Conservation (phyloP, 2,329 filamentous ascomycete genomes). For the Blastomyces percursus region DNA sequence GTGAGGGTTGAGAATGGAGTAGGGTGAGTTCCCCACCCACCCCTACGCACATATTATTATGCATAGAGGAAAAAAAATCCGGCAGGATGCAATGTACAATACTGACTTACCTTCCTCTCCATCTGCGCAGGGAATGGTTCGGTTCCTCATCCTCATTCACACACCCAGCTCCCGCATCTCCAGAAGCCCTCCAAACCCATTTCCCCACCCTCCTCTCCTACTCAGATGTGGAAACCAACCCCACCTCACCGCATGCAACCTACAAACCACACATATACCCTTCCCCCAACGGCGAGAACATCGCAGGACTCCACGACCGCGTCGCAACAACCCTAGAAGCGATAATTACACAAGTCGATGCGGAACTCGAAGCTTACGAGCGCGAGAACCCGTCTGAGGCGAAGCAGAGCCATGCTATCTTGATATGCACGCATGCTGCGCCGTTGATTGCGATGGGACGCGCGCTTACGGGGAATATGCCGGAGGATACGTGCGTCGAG, state of each 20-base stretch:
- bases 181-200: constrained; percentile 50
- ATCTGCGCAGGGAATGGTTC: constrained; percentile 66
- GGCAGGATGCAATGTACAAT: background rate
- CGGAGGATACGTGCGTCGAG: constrained; percentile 56
- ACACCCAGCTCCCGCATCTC: constrained; percentile 65
- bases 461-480: constrained; percentile 66
- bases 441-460: constrained; percentile 78
- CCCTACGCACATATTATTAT: background rate
- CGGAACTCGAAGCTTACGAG: constrained; percentile 33
- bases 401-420: constrained; percentile 44
- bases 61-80: background rate
- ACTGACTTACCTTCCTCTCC: background rate
- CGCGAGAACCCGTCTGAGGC: constrained; percentile 48
- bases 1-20: constrained; percentile 44
- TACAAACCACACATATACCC: constrained; percentile 58
- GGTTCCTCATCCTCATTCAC: constrained; percentile 67
- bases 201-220: constrained; percentile 46
- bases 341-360: constrained; percentile 63
- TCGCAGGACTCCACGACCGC: constrained; percentile 68
- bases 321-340: constrained; percentile 57
- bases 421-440: constrained; percentile 85
- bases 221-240: constrained; percentile 15
- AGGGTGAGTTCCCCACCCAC: constrained; percentile 33
- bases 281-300: constrained; percentile 63
- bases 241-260: constrained; percentile 27